Conservation (phyloP, 2,329 filamentous ascomycete genomes). For the Fusarium agapanthi region DNA sequence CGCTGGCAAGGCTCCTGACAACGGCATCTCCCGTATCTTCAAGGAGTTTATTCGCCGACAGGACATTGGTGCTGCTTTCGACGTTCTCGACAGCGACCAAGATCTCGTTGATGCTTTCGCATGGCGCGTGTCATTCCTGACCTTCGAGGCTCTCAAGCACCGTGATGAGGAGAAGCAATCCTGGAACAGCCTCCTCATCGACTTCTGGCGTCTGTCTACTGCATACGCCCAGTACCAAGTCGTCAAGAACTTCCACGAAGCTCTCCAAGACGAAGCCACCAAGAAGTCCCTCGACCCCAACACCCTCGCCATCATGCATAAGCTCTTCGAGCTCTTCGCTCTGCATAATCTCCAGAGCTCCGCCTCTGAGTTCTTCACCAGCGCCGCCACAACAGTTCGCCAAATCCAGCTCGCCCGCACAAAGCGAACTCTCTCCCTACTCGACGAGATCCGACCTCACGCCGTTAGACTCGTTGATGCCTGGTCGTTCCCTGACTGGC, state of each 20-base stretch:
- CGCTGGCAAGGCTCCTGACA: conserved; percentile 60
- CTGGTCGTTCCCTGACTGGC: conserved; percentile 83
- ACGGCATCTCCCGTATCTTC: conserved; percentile 63
- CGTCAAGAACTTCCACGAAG: conserved; percentile 74
- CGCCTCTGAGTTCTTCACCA: conserved; percentile 76
- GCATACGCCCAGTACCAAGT: conserved; percentile 81
- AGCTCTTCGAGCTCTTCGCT: conserved; percentile 85
- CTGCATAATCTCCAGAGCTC: conserved; percentile 71
- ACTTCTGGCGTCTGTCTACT: conserved; percentile 80
- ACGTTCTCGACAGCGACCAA: conserved; percentile 73
- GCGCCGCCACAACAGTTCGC: conserved; percentile 72
- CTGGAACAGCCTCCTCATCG: conserved; percentile 80
- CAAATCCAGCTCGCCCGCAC: conserved; percentile 76
- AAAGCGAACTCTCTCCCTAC: conserved; percentile 72
- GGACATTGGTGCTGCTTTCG: conserved; percentile 77
- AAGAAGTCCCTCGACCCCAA: conserved; percentile 63
- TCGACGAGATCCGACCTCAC: conserved; percentile 78
- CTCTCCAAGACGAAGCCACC: conserved; percentile 55
- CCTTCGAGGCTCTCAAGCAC: conserved; percentile 79
- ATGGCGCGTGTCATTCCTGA: conserved; percentile 78
- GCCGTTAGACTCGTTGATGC: conserved; percentile 76
- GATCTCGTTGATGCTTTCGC: conserved; percentile 79
- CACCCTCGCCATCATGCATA: conserved; percentile 68
- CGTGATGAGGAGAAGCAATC: conserved; percentile 78
- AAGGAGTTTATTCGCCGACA: conserved; percentile 69